Evolutionary conservation across 257 asterid species (phyloP).

Genomic region (Solanum dulcamara): DNA sequence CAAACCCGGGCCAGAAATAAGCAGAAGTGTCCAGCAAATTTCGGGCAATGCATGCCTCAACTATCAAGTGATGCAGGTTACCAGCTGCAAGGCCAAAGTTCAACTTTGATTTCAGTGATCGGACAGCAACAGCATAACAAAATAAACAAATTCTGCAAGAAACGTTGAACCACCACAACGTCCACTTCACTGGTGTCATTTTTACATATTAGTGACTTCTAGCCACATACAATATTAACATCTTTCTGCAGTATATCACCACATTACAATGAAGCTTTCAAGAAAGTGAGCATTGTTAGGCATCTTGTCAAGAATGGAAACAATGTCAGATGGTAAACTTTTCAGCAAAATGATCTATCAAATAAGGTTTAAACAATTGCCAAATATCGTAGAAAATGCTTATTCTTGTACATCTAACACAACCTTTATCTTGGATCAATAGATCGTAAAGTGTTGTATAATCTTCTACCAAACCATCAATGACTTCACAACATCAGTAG

Average conservation of each 20-base stretch:
- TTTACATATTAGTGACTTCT: background rate
- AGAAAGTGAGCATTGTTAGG: background rate
- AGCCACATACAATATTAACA: background rate
- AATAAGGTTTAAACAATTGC: background rate
- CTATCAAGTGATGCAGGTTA: conserved; percentile 70
- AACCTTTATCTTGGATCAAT: background rate
- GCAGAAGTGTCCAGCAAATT: conserved; percentile 84
- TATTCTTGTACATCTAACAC: background rate
- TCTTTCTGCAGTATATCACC: background rate
- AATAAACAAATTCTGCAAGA: background rate
- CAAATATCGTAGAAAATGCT: background rate
- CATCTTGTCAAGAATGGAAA: background rate
- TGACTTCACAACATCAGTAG: background rate
- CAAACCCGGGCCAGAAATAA: conserved; percentile 89
- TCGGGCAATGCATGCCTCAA: conserved; percentile 88
- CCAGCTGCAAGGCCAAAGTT: conserved; percentile 58
- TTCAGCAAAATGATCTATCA: background rate
- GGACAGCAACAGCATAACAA: background rate
- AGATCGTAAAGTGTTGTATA: background rate
- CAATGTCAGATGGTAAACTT: background rate
- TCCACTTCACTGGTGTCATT: background rate
- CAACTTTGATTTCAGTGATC: background rate
- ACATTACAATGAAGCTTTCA: background rate
- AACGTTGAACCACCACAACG: background rate
- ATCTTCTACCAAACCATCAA: background rate